Base-by-base conservation (phyloP, 2,329 filamentous ascomycete species). In the Colletotrichum chrysophilum region DNA sequence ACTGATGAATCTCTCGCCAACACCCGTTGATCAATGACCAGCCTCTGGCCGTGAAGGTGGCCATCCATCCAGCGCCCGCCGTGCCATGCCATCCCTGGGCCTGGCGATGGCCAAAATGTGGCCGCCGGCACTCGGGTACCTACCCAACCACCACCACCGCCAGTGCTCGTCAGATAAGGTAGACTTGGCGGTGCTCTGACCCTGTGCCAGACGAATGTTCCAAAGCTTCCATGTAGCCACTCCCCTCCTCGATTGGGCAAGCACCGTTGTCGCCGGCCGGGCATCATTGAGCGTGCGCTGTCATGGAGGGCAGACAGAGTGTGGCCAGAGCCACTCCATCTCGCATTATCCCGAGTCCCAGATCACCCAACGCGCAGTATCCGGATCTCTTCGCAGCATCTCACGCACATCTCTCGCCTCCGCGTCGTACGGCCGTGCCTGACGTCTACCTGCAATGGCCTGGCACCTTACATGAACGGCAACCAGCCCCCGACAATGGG, bases 141-240 rank as follows among this genome's bases (percentile, higher is more conserved):
- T 28, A 32, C 56, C 24, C 61, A 28, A 36, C 69, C 56, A 66
- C 34, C 26, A 30, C 70, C 26, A 30, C 70, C 66, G 32, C 58
- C 55, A 67, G 21, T 70, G 28, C 38, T 30, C 60, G 28, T 61
- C 72, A 75, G 56, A 76, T 62, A 65, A 69, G 34, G 62, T 74
- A 68, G 21, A 74, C 74, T 76, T 74, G 74, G 65, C 58, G 48
- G 58, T 65, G 70, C 65, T 73, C 36, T 75, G 74, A 67, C 71
- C 66, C 55, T 56, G 55, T 58, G 66, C 70, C 66, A 48, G 61
- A 62, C 36, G 74, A 74, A 76, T 75, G 61, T 75, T 76, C 74
- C 66, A 76, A 71, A 67, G 74, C 71, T 76, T 76, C 74, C 74
- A 76, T 75, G 55, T 56, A 32, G 60, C 52, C 32, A 43, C 56